Conservation (phyloP, 1,284 basidiomycete genomes). For the Waitea zeae region DNA sequence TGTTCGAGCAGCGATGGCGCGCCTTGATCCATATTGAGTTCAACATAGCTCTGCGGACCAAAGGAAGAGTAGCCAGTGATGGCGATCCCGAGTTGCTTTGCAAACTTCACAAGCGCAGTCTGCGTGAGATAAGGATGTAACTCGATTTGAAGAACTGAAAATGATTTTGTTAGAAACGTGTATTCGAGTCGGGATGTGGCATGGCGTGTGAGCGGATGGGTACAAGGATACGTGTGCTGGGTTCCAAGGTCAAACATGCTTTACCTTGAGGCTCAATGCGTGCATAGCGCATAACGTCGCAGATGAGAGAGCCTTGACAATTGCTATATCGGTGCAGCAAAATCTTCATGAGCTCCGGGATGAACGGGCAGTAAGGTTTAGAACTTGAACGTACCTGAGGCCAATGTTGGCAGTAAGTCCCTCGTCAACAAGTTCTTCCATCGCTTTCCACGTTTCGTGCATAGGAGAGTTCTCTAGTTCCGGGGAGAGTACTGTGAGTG, state of each 20-base stretch:
- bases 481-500: conserved; percentile 2
- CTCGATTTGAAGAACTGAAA: conserved; percentile 67
- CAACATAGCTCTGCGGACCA: conserved; percentile 50
- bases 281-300: conserved; percentile 56
- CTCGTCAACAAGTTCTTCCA: conserved; percentile 59
- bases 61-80: conserved; percentile 73
- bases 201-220: no score
- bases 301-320: conserved; percentile 40
- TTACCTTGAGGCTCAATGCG: conserved; percentile 50
- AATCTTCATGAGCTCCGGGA: background rate
- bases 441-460: conserved; percentile 58
- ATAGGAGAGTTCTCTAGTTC: conserved; percentile 41
- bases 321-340: conserved; percentile 27
- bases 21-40: conserved; percentile 38
- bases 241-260: no score
- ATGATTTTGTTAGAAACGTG: no score
- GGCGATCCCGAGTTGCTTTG: conserved; percentile 42
- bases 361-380: background rate
- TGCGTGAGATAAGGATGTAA: conserved; percentile 67
- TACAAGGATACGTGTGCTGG: no score
- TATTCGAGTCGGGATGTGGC: no score
- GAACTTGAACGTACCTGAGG: conserved; percentile 23
- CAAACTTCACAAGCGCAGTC: conserved; percentile 39
- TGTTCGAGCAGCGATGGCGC: conserved; percentile 34
- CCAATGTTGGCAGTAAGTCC: conserved; percentile 64